Percentiles rank a stretch among this genome's conserved stretches.
phyloP scores from a whole-genome alignment of 805 yeast genomes.

The Lachancea fermentati region DNA sequence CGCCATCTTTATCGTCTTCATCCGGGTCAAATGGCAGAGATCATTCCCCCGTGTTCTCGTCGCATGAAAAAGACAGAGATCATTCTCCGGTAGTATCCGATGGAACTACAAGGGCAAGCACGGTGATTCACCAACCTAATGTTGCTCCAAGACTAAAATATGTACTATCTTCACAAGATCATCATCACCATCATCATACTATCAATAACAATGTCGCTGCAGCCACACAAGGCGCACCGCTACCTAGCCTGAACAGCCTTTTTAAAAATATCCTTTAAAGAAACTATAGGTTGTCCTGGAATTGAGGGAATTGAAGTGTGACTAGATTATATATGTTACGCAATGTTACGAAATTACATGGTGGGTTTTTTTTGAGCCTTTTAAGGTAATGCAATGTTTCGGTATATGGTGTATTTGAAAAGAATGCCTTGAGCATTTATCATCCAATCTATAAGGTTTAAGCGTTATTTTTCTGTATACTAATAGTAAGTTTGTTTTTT shows the following conservation, averaged over 20 bases:
- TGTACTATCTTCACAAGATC: slow-evolving; percentile 3
- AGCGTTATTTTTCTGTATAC: background rate
- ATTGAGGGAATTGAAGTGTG: background rate
- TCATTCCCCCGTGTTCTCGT: slow-evolving; percentile 12
- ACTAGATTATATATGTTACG: background rate
- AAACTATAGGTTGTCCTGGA: background rate
- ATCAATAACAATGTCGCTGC: slow-evolving; percentile 2
- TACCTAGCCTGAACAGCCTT: slow-evolving; percentile 27
- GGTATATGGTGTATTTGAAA: background rate
- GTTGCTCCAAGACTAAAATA: slow-evolving; percentile 4
- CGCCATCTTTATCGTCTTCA: slow-evolving; percentile 11
- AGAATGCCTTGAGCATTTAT: too few species aligned
- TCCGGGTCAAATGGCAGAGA: slow-evolving; percentile 11
- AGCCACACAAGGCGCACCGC: slow-evolving; percentile 12
- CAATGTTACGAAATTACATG: background rate
- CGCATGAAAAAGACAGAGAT: slow-evolving; percentile 8
- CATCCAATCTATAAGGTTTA: background rate
- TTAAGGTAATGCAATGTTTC: background rate
- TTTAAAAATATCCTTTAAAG: slow-evolving; percentile 22
- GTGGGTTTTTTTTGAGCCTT: background rate
- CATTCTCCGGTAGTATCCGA: slow-evolving; percentile 10
- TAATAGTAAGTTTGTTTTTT: background rate
- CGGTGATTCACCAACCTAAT: background rate
- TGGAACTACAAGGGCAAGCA: slow-evolving; percentile 3
- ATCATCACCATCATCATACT: slow-evolving; percentile 4